Base-by-base conservation (phyloP, 176 grass and related monocot genomes). In the Thalia dealbata region DNA sequence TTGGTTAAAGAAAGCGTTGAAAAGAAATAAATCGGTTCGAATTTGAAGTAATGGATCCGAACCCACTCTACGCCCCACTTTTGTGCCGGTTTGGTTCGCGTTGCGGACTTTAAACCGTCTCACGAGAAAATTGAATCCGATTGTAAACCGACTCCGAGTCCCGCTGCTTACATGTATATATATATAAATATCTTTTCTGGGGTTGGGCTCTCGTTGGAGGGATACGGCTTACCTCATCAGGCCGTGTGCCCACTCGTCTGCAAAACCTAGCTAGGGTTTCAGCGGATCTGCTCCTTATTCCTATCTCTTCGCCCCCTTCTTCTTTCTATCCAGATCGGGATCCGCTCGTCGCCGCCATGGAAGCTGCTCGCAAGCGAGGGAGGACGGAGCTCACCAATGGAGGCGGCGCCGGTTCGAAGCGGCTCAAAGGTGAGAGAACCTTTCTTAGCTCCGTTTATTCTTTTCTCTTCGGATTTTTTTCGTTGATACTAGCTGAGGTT, bases 321-420 rank as follows among this genome's bases (percentile, higher is more conserved):
- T 18, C 35, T 7, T 35, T 19, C 6, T 4, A 22, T 22, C 35
- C 19, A 43, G 38, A 44, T 44, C 10, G 19, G 15, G 19, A 14
- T 68, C 65, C 35, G 10, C 21, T 68, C 0, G 35, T 7, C 10
- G 35, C 63, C 15, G 22, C 45, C 80, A 92, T 92, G 90, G 90
- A 92, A 68, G 77, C 58, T 63, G 75, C 78, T 55, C 69, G 86
- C 81, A 92, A 92, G 83, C 81, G 90, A 29, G 81, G 58, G 30
- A 74, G 89, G 15, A 46, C 22, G 50, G 86, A 86, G 12, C 64
- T 69, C 23, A 68, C 63, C 52, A 92, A 92, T 70, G 83, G 83
- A 21, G 15, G 50, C 13, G 74, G 9, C 28, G 64, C 61, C 14
- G 83, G 83, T 5, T 67, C 54, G 55, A 92, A 92, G 90, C 86